Base-by-base conservation (phyloP, 768 basidiomycete genomes). In the Panus rudis region DNA sequence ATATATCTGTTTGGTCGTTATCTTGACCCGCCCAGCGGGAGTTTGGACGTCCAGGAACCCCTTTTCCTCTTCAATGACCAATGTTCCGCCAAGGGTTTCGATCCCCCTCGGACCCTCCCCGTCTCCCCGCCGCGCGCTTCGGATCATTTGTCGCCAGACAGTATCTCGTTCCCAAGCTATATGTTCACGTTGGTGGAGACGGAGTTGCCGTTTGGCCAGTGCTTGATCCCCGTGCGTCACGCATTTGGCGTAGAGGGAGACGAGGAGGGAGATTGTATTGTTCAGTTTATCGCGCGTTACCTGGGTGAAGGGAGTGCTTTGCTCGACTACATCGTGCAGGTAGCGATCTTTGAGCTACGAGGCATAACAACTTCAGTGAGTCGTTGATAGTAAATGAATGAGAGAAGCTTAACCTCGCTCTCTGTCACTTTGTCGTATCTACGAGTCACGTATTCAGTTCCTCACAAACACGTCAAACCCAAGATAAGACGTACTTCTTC, bases 151-250 rank as follows among this genome's bases (percentile, higher is more conserved):
- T 20, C 91, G 74, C 96, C 96, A 99, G 11, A 98, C 84, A 1
- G 96, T 99, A 57, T 98, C 92, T 24, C 96, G 78, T 57, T 98
- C 94, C 81, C 93, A 94, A 3, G 94, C 93, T 49, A 94, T 86
- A 58, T 91, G 85, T 63, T 97, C 92, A 16, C 91, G 80, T 44
- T 93, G 82, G 59, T 93, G 81, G 13, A 91, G 71, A 49, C 81
- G 79, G 34, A 99, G 76, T 58, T 94, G 88, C 51, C 87, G 81
- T 32, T 78, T 73, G 0, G 93, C 93, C 14, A 75, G 58, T 2
- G 68, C 62, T 17, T 65, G 55, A 61, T 98, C 86, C 7, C 81
- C 85, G 2, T 70, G 71, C 0, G 87, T 81, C 22, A 93, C 86
- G 49, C 94, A 91, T 53, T 85, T 83, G 17, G 92, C 73, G 59